Percentiles rank a stretch among this genome's conserved stretches.
phyloP scores from a whole-genome alignment of 2,329 filamentous ascomycete genomes.

The Botrytis pseudocinerea region DNA sequence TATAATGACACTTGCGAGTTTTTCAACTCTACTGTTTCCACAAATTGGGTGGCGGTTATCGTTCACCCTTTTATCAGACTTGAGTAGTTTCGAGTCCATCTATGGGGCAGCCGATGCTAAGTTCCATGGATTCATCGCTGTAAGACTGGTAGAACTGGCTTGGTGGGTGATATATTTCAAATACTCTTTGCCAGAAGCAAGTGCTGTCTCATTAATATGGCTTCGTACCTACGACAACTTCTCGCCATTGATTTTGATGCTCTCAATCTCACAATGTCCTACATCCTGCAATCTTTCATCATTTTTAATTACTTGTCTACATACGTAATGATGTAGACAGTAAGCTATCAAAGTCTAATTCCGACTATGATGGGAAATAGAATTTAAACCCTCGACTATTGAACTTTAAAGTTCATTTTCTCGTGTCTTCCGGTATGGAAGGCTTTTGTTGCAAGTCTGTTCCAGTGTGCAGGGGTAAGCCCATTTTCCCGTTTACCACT shows the following conservation, averaged over 20 bases:
- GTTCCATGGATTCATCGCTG: not conserved
- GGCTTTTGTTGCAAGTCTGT: constrained; percentile 2
- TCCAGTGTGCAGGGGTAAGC: not conserved
- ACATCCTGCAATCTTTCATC: not conserved
- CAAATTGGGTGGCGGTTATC: not conserved
- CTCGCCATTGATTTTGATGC: not conserved
- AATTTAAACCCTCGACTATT: not conserved
- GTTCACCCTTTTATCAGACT: not conserved
- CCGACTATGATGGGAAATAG: not conserved
- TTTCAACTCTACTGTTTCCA: not conserved
- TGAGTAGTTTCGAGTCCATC: not conserved
- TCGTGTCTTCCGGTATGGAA: not conserved
- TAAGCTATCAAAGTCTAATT: not conserved
- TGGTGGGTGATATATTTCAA: not conserved
- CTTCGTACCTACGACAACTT: not conserved
- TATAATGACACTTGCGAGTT: not conserved
- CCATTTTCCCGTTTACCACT: not conserved
- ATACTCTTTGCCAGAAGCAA: not conserved
- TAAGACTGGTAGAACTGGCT: not conserved
- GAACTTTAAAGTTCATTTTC: not conserved
- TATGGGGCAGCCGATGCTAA: not conserved
- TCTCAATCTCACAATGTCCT: not conserved
- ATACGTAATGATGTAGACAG: not conserved
- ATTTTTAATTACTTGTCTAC: not conserved
- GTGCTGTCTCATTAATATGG: not conserved